Evolutionary conservation across 371 early-diverging fungal species (phyloP).

Genomic region (Apophysomyces ossiformis): DNA sequence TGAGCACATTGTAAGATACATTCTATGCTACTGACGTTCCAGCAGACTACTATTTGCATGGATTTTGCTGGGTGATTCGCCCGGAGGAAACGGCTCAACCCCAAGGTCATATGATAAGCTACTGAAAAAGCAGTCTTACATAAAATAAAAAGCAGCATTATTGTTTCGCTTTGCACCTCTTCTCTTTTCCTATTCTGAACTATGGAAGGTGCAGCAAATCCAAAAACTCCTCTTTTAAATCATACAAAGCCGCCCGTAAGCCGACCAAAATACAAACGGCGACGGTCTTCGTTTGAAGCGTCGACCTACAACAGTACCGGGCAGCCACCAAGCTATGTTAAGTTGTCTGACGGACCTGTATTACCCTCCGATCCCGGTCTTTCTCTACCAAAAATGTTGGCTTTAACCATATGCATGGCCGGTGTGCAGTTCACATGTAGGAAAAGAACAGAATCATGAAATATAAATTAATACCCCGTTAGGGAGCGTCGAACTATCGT

Average conservation of each 20-base stretch:
- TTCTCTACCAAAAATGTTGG: conserved; percentile 18
- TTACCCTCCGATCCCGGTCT: conserved; percentile 20
- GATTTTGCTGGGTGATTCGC: not conserved
- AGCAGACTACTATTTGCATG: not conserved
- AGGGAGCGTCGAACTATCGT: conserved; percentile 65
- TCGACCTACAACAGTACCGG: conserved; percentile 49
- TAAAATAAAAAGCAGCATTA: conserved; percentile 11
- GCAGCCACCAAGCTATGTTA: conserved; percentile 25
- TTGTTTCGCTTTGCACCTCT: conserved; percentile 3
- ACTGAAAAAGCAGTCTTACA: conserved; percentile 7
- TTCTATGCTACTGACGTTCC: not conserved
- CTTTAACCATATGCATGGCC: conserved; percentile 51
- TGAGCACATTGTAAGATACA: not conserved
- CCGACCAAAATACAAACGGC: conserved; percentile 41
- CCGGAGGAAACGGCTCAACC: not conserved
- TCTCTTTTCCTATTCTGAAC: conserved; percentile 10
- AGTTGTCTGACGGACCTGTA: conserved; percentile 2
- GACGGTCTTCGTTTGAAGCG: conserved; percentile 53
- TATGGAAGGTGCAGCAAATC: conserved; percentile 19
- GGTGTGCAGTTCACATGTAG: conserved; percentile 72
- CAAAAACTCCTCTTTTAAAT: conserved; percentile 24
- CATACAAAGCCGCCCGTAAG: conserved; percentile 35
- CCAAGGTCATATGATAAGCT: conserved; percentile 4
- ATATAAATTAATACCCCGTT: conserved; percentile 10
- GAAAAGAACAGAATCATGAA: conserved; percentile 10